Evolutionary conservation across 441 rosid genomes (phyloP).

Genomic region (Arabidopsis lyrata): DNA sequence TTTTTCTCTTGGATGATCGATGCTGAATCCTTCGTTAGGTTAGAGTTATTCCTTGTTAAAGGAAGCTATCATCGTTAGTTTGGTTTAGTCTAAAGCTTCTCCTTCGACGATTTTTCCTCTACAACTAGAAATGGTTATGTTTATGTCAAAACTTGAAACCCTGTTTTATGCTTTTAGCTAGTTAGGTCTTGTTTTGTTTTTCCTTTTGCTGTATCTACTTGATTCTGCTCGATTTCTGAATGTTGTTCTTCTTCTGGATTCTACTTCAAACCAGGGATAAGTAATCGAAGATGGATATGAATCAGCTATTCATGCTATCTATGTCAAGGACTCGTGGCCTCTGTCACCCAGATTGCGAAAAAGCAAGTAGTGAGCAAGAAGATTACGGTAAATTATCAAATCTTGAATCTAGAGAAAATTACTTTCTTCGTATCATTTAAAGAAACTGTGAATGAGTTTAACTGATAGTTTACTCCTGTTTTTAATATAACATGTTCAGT

Average conservation of each 20-base stretch:
- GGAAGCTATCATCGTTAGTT: background rate
- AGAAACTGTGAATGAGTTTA: background rate
- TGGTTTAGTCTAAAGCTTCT: background rate
- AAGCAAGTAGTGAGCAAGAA: background rate
- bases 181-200: too few species aligned
- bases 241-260: background rate
- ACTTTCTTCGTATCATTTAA: background rate
- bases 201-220: too few species aligned
- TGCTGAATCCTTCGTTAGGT: too few species aligned
- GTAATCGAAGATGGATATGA: background rate
- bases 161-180: too few species aligned
- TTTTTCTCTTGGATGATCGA: too few species aligned
- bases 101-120: background rate
- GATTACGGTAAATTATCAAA: conserved; percentile 3
- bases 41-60: too few species aligned
- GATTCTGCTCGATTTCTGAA: background rate
- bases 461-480: too few species aligned
- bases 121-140: background rate
- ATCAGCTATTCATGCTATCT: background rate
- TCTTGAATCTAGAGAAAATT: background rate
- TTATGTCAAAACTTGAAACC: background rate
- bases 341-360: background rate
- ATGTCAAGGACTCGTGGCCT: background rate
- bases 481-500: background rate
- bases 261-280: background rate